A percentile compares a stretch with the other conserved stretches of the same genome.
Conservation (phyloP, 1,284 basidiomycete species). For the Amylostereum areolatum region DNA sequence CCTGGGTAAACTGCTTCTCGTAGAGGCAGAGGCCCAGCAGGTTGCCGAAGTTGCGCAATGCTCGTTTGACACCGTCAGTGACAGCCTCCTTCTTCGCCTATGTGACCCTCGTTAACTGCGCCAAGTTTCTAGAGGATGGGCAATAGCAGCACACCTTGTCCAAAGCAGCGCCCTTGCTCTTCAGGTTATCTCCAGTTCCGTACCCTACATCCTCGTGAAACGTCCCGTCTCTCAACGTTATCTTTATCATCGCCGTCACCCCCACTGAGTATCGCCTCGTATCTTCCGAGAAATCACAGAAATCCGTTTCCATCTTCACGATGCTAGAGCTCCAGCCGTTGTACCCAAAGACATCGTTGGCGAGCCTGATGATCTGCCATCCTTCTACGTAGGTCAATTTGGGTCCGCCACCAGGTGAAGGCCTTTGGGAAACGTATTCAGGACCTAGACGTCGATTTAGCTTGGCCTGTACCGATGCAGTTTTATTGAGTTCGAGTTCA, state of each 20-base stretch:
- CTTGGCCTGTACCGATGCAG: constrained; percentile 76
- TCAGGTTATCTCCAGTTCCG: constrained; percentile 81
- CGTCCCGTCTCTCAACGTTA: constrained; percentile 84
- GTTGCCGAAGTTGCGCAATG: constrained; percentile 90
- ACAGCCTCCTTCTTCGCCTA: constrained; percentile 98
- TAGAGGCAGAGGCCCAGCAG: constrained; percentile 94
- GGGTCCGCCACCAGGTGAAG: constrained; percentile 79
- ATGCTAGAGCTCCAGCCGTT: constrained; percentile 95
- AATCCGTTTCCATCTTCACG: constrained; percentile 72
- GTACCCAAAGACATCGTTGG: constrained; percentile 98
- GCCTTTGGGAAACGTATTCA: constrained; percentile 87
- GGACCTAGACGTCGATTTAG: constrained; percentile 88
- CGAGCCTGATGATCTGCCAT: constrained; percentile 94
- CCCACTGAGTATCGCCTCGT: constrained; percentile 68
- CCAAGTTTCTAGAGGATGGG: not conserved
- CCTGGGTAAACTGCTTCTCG: constrained; percentile 83
- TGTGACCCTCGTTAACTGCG: constrained; percentile 1
- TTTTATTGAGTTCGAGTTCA: constrained; percentile 26
- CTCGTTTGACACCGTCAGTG: constrained; percentile 90
- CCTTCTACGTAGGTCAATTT: constrained; percentile 96
- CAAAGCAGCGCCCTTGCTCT: constrained; percentile 79
- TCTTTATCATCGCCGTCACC: constrained; percentile 80
- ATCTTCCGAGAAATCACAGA: constrained; percentile 66
- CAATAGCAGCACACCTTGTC: constrained; percentile 71
- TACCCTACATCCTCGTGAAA: constrained; percentile 94